Evolutionary conservation across 306 rosid species (phyloP), one percentile per base, ranked within the genome.

Genomic region (Pyrus pyrifolia): DNA sequence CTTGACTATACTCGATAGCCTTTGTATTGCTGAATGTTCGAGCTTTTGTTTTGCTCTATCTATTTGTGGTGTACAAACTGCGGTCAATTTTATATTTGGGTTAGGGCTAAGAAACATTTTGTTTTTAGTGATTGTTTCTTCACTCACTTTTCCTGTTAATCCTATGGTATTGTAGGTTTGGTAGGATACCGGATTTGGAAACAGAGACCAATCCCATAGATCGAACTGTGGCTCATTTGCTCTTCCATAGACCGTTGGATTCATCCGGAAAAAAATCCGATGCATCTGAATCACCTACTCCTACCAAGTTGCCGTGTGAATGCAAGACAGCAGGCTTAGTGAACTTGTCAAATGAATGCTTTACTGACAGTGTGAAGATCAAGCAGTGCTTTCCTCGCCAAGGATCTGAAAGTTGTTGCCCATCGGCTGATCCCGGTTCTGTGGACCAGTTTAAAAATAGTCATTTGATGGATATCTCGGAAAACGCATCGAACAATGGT

Each of bases 181-280:
- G 84, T 70, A 83, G 83, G 79, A 78, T 82, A 85, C 83, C 82
- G 65, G 88, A 88, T 61, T 78, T 74, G 44, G 99, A 92, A 84
- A 87, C 93, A 53, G 88, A 91, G 91, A 96, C 99, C 30, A 92
- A 96, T 79, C 87, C 97, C 79, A 85, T 92, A 11, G 98, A 96
- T 80, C 86, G 99, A 78, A 88, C 87, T 17, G 89, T 96, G 79
- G 99, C 99, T 74, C 98, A 88, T 81, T 85, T 96, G 83, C 98
- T 96, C 82, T 96, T 96, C 74, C 89, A 91, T 75, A 83, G 90
- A 74, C 96, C 96, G 53, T 63, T 81, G 74, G 93, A 89, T 77
- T 74, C 79, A 10, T 80, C 85, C 4, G 88, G 84, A 76, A 87
- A 84, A 75, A 86, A 68, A 70, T 70, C 81, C 6, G 93, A 86